phyloP scores from a whole-genome alignment of 192 early-diverging fungal species.

The Backusella tarrabulga region DNA sequence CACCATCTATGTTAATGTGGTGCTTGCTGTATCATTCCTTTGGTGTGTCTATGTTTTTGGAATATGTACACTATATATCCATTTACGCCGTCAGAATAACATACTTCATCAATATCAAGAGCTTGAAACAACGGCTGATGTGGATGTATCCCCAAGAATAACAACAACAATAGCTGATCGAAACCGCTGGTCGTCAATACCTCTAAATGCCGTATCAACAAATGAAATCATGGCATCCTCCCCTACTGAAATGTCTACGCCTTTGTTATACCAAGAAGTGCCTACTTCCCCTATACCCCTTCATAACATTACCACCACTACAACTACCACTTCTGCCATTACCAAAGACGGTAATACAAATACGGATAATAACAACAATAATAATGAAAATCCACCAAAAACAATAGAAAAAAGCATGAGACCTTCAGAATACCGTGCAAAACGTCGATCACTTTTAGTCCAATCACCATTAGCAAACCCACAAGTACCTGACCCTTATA shows the following conservation, averaged over 20 bases:
- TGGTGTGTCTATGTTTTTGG: constrained; percentile 28
- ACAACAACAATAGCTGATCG: not conserved
- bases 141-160: not conserved
- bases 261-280: not conserved
- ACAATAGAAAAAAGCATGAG: constrained; percentile 18
- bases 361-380: not conserved
- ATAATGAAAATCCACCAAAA: not conserved
- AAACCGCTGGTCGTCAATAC: not conserved
- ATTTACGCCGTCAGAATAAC: not conserved
- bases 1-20: constrained; percentile 41
- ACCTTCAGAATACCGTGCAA: constrained; percentile 34
- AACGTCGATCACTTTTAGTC: constrained; percentile 30
- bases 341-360: not conserved
- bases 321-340: no score
- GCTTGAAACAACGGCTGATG: not conserved
- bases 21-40: constrained; percentile 38
- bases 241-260: not conserved
- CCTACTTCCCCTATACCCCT: not conserved
- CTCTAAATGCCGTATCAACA: not conserved
- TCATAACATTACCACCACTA: not conserved
- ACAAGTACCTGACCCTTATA: not conserved
- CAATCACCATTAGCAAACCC: constrained; percentile 9
- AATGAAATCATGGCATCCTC: not conserved
- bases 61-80: constrained; percentile 14
- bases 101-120: constrained; percentile 4